These are phyloP conservation scores for Blastocystis sp. DNA, from an alignment of 352 stramenopile genomes.

Conservation along the genomic window DNA sequence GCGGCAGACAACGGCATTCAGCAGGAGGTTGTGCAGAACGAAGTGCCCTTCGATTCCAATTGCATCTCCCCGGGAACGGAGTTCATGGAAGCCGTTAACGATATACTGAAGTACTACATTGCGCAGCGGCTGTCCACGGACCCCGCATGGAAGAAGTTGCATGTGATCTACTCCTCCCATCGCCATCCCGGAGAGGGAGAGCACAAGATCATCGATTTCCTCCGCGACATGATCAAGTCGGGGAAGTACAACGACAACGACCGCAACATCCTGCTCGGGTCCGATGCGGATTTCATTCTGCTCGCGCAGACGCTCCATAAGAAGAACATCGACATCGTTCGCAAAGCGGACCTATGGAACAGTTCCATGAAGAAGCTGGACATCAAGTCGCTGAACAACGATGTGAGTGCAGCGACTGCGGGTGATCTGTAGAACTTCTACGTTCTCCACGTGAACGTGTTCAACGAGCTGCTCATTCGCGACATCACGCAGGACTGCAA, in stretches of 20 bases:
- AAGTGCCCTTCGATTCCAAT: conserved; percentile 92
- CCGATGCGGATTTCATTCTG: conserved; percentile 98
- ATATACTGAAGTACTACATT: conserved; percentile 80
- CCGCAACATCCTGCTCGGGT: conserved; percentile 94
- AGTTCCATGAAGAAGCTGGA: conserved; percentile 75
- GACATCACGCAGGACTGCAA: conserved; percentile 82
- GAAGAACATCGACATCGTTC: conserved; percentile 92
- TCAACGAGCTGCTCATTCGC: conserved; percentile 93
- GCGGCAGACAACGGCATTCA: conserved; percentile 78
- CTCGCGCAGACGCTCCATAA: conserved; percentile 93
- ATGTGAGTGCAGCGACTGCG: background rate
- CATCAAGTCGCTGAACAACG: background rate
- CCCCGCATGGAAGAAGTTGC: conserved; percentile 88
- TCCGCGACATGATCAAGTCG: conserved; percentile 83
- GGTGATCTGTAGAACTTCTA: conserved; percentile 5
- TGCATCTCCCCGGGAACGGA: conserved; percentile 97
- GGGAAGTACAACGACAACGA: conserved; percentile 88
- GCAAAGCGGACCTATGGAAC: conserved; percentile 86
- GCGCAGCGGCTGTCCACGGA: conserved; percentile 88
- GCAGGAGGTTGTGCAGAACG: conserved; percentile 70
- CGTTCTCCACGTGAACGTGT: conserved; percentile 76
- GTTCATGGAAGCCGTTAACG: conserved; percentile 90
- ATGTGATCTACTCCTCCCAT: conserved; percentile 91
- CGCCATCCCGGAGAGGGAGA: conserved; percentile 97
- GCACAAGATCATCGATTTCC: conserved; percentile 97